Evolutionary conservation across 108 stramenopile genomes (phyloP), one percentile per base, ranked within the genome.

Genomic region (Parmales sp.): DNA sequence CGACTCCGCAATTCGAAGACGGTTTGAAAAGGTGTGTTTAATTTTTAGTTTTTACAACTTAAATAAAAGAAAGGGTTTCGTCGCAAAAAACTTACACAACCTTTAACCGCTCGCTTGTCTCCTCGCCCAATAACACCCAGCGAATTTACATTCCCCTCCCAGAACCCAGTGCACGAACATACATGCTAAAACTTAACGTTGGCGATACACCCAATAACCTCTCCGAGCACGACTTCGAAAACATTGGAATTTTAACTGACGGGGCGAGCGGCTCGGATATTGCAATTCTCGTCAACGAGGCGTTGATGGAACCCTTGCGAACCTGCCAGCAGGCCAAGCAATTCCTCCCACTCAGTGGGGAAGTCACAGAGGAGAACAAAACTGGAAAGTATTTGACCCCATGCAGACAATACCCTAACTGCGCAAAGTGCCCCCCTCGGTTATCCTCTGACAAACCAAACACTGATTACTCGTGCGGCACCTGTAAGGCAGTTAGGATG

Each of bases 21-120:
- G 98, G 25, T 99, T 99, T 75, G 96, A 99, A 80, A 98, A 98
- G n/a, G n/a, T n/a, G n/a, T n/a, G n/a, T n/a, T n/a, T n/a, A n/a
- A n/a, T n/a, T n/a, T n/a, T n/a, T n/a, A n/a, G n/a, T n/a, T n/a
- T n/a, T n/a, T n/a, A n/a, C n/a, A n/a, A n/a, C n/a, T n/a, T n/a
- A n/a, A n/a, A n/a, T n/a, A n/a, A n/a, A n/a, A n/a, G n/a, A n/a
- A n/a, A n/a, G n/a, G n/a, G n/a, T n/a, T n/a, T n/a, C n/a, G n/a
- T n/a, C n/a, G n/a, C n/a, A n/a, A n/a, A n/a, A n/a, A n/a, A n/a
- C n/a, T n/a, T n/a, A n/a, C n/a, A n/a, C n/a, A n/a, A n/a, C n/a
- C n/a, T n/a, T n/a, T n/a, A n/a, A n/a, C n/a, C n/a, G n/a, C n/a
- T n/a, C n/a, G n/a, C n/a, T n/a, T n/a, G n/a, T n/a, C n/a, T n/a